phyloP scores from a whole-genome alignment of 2,329 filamentous ascomycete species.

The Biscogniauxia sp. region DNA sequence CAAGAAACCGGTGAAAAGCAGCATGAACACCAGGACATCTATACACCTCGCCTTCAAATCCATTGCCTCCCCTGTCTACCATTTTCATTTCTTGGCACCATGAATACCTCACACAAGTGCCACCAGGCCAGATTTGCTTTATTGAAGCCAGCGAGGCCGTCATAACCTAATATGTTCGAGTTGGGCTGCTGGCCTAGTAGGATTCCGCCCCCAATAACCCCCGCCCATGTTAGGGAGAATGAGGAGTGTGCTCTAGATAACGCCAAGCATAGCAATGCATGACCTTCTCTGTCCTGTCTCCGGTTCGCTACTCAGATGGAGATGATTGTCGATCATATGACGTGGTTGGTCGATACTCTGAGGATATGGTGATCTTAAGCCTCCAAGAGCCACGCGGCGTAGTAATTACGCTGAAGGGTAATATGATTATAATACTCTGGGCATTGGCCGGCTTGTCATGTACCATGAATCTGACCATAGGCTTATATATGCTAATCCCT shows the following conservation, averaged over 20 bases:
- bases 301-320: conserved; percentile 8
- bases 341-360: not conserved
- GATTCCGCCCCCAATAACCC: conserved; percentile 29
- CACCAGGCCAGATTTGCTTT: not conserved
- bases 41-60: conserved; percentile 15
- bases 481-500: not conserved
- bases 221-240: conserved; percentile 17
- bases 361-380: not conserved
- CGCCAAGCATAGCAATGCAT: conserved; percentile 14
- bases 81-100: conserved; percentile 9
- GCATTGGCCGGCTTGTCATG: not conserved
- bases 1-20: conserved; percentile 10
- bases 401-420: not conserved
- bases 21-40: conserved; percentile 14
- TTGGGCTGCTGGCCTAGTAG: conserved; percentile 21
- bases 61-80: not conserved
- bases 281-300: conserved; percentile 8
- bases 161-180: conserved; percentile 10
- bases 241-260: conserved; percentile 15
- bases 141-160: not conserved
- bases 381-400: not conserved
- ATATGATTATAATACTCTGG: not conserved
- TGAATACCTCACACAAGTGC: conserved; percentile 11
- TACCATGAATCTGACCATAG: not conserved
- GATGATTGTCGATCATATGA: not conserved